A percentile compares a stretch with the other conserved stretches of the same genome.
Conservation (phyloP, 371 early-diverging fungal species). For the Mortierella sp. region DNA sequence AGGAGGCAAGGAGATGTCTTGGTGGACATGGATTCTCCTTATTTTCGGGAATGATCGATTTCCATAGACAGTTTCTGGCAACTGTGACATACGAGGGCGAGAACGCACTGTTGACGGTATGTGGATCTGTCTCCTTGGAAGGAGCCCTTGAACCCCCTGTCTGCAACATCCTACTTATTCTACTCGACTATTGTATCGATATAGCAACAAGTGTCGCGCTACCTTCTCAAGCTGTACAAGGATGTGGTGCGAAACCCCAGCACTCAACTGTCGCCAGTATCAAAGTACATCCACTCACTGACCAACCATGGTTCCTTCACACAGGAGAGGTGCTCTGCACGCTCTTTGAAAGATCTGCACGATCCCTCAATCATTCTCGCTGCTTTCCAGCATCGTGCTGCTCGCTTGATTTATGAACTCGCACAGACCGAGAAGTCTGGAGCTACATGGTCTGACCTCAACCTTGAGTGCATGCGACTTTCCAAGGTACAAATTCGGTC, state of each 20-base stretch:
- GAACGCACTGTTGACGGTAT: conserved; percentile 57
- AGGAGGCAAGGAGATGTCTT: conserved; percentile 77
- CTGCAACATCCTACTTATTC: too few relatives aligned
- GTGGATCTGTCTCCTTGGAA: background rate
- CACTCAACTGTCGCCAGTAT: conserved; percentile 28
- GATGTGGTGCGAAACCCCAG: conserved; percentile 28
- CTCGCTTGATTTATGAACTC: conserved; percentile 60
- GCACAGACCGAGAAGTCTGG: conserved; percentile 53
- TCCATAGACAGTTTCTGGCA: conserved; percentile 76
- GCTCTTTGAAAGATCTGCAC: conserved; percentile 57
- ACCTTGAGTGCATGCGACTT: conserved; percentile 56
- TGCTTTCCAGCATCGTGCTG: conserved; percentile 75
- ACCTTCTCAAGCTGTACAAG: conserved; percentile 60
- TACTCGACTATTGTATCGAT: conserved; percentile 13
- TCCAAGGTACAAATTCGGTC: conserved; percentile 53
- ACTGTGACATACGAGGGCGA: conserved; percentile 72
- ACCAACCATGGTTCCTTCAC: conserved; percentile 11
- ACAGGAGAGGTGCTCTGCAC: conserved; percentile 56
- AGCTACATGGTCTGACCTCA: conserved; percentile 51
- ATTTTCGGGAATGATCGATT: conserved; percentile 81
- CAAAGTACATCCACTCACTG: conserved; percentile 31
- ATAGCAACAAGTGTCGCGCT: conserved; percentile 79
- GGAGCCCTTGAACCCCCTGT: background rate
- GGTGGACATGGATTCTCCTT: conserved; percentile 89
- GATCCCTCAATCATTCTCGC: conserved; percentile 63